Percentiles rank a stretch among this genome's conserved stretches.
Evolutionary conservation across 2,329 filamentous ascomycete genomes (phyloP).

Genomic region (Exophiala aquamarina): DNA sequence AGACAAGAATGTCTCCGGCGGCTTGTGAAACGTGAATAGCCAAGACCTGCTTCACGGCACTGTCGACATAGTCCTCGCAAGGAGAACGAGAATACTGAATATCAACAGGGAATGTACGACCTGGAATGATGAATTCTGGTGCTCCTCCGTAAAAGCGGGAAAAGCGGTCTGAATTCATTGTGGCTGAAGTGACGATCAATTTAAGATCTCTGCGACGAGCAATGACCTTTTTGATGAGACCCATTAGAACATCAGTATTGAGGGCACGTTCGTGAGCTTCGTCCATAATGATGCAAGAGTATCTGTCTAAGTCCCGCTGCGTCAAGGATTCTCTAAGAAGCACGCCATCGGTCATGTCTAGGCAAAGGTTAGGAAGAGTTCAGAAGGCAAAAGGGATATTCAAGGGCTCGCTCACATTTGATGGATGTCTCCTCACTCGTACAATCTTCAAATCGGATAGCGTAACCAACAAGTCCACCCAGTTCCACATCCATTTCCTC

Average conservation of each 20-base stretch:
- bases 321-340: conserved; percentile 89
- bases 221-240: conserved; percentile 94
- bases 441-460: conserved; percentile 97
- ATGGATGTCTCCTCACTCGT: conserved; percentile 93
- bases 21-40: conserved; percentile 96
- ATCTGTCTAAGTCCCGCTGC: conserved; percentile 89
- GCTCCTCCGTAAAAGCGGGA: conserved; percentile 95
- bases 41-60: conserved; percentile 91
- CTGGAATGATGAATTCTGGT: conserved; percentile 94
- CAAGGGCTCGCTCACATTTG: conserved; percentile 61
- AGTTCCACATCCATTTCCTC: conserved; percentile 97
- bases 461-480: conserved; percentile 86
- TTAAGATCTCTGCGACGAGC: conserved; percentile 87
- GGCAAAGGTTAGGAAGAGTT: conserved; percentile 19
- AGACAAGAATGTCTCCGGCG: conserved; percentile 89
- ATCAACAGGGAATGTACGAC: conserved; percentile 94
- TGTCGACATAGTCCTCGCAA: conserved; percentile 96
- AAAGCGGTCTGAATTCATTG: conserved; percentile 97
- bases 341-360: conserved; percentile 95
- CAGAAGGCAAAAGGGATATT: conserved; percentile 4
- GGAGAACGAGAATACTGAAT: conserved; percentile 93
- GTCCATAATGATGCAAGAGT: conserved; percentile 99
- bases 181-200: conserved; percentile 95
- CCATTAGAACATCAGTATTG: conserved; percentile 97
- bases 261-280: conserved; percentile 95